Evolutionary conservation across 257 asterid species (phyloP).

Genomic region (Solanum pimpinellifolium): DNA sequence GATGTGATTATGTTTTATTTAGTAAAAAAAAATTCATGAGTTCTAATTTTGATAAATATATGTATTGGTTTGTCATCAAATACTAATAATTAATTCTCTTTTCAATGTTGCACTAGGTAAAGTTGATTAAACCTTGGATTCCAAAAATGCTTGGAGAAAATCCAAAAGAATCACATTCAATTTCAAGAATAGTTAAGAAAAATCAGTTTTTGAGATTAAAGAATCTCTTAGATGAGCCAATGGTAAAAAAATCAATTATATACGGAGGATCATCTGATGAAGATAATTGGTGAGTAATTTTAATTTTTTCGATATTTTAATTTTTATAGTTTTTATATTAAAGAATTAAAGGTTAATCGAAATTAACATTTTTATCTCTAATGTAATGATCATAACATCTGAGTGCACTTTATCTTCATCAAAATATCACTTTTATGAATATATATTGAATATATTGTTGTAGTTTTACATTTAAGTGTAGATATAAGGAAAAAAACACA

Average conservation of each 20-base stretch:
- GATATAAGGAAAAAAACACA: not conserved
- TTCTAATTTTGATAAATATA: not conserved
- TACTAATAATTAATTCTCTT: not conserved
- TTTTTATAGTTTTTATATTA: not conserved
- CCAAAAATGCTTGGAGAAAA: constrained; percentile 42
- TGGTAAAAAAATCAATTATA: constrained; percentile 39
- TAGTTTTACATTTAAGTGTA: not conserved
- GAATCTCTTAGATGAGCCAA: constrained; percentile 35
- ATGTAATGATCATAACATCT: not conserved
- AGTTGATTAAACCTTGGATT: constrained; percentile 28
- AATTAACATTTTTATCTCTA: too few relatives aligned
- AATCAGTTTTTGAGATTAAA: constrained; percentile 37
- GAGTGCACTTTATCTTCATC: too few relatives aligned
- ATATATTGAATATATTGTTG: too few relatives aligned
- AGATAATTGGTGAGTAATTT: constrained; percentile 40
- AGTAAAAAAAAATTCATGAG: not conserved
- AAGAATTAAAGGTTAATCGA: too few relatives aligned
- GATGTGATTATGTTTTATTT: not conserved
- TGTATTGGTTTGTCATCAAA: not conserved
- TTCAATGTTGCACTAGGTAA: constrained; percentile 27
- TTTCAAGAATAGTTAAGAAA: constrained; percentile 48
- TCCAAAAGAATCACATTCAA: constrained; percentile 26
- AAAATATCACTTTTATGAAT: too few relatives aligned
- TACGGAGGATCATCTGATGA: constrained; percentile 55
- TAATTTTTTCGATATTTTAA: not conserved